These are phyloP conservation scores for Sporisorium reilianum DNA, from an alignment of 1,284 basidiomycete species.

Conservation along the genomic window DNA sequence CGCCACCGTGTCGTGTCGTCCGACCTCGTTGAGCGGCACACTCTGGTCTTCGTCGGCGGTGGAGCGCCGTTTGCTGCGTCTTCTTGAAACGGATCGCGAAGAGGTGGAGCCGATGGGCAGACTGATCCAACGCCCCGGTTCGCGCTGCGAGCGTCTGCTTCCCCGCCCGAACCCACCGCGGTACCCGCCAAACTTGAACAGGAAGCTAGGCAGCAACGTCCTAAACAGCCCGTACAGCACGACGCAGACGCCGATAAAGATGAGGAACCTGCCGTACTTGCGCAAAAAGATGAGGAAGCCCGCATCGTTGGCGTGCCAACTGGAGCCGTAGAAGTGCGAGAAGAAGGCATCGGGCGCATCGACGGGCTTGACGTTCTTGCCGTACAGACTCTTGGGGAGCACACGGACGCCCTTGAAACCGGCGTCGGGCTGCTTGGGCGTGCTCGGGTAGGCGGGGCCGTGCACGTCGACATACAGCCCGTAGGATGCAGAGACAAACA, in stretches of 20 bases:
- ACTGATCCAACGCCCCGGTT: conserved; percentile 44
- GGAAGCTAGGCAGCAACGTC: conserved; percentile 39
- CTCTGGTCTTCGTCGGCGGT: conserved; percentile 35
- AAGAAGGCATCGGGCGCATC: conserved; percentile 89
- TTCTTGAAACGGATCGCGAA: conserved; percentile 9
- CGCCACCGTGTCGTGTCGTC: conserved; percentile 12
- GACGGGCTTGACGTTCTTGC: conserved; percentile 88
- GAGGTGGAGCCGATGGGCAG: conserved; percentile 37
- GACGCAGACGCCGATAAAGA: conserved; percentile 53
- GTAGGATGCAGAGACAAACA: conserved; percentile 69
- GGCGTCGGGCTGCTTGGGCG: conserved; percentile 80
- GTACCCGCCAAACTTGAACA: conserved; percentile 24
- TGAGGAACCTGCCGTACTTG: conserved; percentile 60
- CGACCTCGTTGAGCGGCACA: conserved; percentile 24
- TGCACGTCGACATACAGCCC: conserved; percentile 71
- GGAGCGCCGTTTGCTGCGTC: conserved; percentile 29
- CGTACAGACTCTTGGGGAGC: conserved; percentile 91
- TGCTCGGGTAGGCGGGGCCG: conserved; percentile 92
- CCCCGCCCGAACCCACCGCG: conserved; percentile 27
- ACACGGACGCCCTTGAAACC: conserved; percentile 76
- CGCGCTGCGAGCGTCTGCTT: conserved; percentile 1
- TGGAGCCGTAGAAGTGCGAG: conserved; percentile 92
- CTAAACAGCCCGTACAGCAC: conserved; percentile 47
- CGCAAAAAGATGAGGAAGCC: conserved; percentile 68
- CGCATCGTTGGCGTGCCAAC: conserved; percentile 76